A percentile compares a stretch with the other conserved stretches of the same genome.
These are phyloP conservation scores for Syzygium oleosum DNA, from an alignment of 345 rosid species.

Conservation along the genomic window DNA sequence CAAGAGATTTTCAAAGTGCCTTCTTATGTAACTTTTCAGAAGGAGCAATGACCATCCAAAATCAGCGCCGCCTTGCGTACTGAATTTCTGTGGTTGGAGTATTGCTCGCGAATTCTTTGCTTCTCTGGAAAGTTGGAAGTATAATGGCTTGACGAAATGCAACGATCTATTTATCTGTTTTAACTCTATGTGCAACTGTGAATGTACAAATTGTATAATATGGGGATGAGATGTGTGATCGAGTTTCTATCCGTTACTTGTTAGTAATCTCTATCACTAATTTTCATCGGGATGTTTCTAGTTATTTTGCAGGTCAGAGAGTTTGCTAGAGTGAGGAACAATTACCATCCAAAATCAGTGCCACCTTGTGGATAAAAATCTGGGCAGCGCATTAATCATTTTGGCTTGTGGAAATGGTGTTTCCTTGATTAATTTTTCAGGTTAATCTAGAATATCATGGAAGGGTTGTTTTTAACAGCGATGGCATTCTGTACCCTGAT, in stretches of 20 bases:
- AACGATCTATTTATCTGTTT: background rate
- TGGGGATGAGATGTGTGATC: background rate
- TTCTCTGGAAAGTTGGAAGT: background rate
- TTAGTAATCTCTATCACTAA: background rate
- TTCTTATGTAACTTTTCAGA: background rate
- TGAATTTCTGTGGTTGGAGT: background rate
- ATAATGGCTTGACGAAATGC: background rate
- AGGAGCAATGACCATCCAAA: background rate
- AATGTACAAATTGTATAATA: background rate
- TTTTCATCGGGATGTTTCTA: background rate
- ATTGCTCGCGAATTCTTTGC: background rate
- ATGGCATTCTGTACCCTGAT: constrained; percentile 70
- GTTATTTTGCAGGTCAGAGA: constrained; percentile 35
- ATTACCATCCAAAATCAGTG: too few relatives aligned
- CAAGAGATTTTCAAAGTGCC: background rate
- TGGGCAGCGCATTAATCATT: background rate
- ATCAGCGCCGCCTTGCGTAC: background rate
- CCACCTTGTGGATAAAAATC: background rate
- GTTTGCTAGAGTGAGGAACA: constrained; percentile 25
- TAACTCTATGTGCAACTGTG: background rate
- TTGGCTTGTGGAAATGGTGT: background rate
- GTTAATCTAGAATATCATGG: constrained; percentile 88
- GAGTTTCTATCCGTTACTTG: background rate
- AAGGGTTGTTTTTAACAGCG: constrained; percentile 72
- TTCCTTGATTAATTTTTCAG: constrained; percentile 22